Evolutionary conservation across 1,284 basidiomycete genomes (phyloP).

Genomic region (Tilletia walkeri): DNA sequence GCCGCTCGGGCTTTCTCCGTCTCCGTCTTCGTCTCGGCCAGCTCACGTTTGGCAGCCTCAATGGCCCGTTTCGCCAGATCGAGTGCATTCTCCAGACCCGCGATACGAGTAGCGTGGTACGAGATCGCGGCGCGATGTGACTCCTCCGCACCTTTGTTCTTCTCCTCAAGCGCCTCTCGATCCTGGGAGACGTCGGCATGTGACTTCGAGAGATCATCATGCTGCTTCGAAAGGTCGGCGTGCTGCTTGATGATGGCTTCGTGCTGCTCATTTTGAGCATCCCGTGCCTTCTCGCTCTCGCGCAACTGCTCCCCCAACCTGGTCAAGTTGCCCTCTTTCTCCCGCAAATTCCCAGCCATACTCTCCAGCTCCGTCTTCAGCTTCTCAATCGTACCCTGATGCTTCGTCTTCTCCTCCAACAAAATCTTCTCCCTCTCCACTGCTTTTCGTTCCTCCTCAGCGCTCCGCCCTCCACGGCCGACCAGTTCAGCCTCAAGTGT

Average conservation of each 20-base stretch:
- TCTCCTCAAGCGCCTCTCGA: constrained; percentile 9
- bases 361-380: background rate
- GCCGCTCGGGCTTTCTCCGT: background rate
- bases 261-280: background rate
- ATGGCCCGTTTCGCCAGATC: background rate
- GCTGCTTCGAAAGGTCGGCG: background rate
- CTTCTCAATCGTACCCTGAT: background rate
- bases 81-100: background rate
- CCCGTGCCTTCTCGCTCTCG: background rate
- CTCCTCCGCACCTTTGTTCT: constrained; percentile 16
- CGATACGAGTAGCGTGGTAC: background rate
- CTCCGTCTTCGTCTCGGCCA: background rate
- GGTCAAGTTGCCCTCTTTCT: background rate
- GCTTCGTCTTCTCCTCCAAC: background rate
- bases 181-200: constrained; percentile 3
- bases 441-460: constrained; percentile 7
- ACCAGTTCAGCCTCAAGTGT: constrained; percentile 27
- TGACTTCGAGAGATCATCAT: background rate
- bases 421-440: constrained; percentile 12
- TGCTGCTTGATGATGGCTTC: background rate
- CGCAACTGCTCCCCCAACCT: background rate
- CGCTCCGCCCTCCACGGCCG: background rate
- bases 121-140: constrained; percentile 13
- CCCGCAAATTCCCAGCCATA: background rate
- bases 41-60: background rate